phyloP scores from a whole-genome alignment of 257 asterid genomes.

The Jasminum sambac region DNA sequence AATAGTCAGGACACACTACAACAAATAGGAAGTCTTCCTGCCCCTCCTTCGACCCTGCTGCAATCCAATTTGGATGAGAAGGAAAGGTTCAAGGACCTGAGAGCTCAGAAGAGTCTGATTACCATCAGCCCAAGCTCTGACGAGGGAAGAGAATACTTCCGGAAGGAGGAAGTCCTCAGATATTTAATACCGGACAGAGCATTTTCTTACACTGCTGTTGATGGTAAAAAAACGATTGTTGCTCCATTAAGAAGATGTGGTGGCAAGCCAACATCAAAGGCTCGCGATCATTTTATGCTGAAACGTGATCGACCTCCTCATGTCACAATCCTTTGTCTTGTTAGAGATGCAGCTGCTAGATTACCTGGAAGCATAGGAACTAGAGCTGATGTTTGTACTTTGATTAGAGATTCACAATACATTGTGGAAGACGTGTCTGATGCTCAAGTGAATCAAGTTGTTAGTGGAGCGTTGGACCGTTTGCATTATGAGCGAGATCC shows the following conservation, averaged over 20 bases:
- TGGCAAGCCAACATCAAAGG: conserved; percentile 99
- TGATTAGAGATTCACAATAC: conserved; percentile 95
- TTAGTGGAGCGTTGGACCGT: conserved; percentile 96
- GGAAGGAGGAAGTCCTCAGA: conserved; percentile 89
- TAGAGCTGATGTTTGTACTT: conserved; percentile 92
- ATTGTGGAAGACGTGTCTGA: conserved; percentile 91
- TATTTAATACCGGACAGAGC: conserved; percentile 98
- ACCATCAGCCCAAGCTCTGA: conserved; percentile 89
- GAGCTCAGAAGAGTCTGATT: conserved; percentile 95
- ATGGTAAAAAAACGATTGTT: conserved; percentile 92
- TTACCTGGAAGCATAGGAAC: conserved; percentile 99
- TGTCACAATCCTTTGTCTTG: conserved; percentile 95
- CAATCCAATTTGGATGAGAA: conserved; percentile 83
- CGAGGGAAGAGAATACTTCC: conserved; percentile 81
- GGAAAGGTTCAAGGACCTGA: conserved; percentile 94
- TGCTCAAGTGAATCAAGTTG: conserved; percentile 94
- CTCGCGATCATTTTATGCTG: conserved; percentile 97
- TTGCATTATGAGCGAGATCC: conserved; percentile 98
- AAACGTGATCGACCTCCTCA: conserved; percentile 96
- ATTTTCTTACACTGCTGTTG: conserved; percentile 82
- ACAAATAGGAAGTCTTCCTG: conserved; percentile 95
- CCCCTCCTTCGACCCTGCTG: conserved; percentile 74
- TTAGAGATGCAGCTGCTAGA: conserved; percentile 98
- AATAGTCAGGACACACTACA: conserved; percentile 97
- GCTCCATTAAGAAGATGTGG: conserved; percentile 99